These are phyloP conservation scores for Rauvolfia tetraphylla DNA, from an alignment of 257 asterid genomes.

Conservation along the genomic window DNA sequence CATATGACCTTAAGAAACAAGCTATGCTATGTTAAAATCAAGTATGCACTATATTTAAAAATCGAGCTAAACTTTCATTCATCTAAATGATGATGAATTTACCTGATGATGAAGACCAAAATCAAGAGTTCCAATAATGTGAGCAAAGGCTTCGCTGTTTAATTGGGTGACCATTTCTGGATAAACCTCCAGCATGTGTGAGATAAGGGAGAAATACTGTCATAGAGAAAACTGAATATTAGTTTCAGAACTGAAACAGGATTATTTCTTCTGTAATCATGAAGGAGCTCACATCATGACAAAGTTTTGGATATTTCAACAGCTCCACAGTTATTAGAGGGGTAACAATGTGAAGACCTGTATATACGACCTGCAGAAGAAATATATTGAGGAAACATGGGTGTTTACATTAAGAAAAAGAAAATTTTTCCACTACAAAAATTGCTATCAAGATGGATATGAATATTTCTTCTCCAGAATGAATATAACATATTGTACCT, in stretches of 20 bases:
- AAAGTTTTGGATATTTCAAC: slow-evolving; percentile 93
- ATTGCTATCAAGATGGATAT: background rate
- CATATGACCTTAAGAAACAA: background rate
- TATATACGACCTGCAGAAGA: slow-evolving; percentile 73
- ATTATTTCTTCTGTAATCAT: slow-evolving; percentile 3
- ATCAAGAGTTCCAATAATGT: slow-evolving; percentile 72
- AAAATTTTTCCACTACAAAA: background rate
- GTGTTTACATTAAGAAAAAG: background rate
- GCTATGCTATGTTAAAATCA: background rate
- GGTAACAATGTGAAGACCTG: slow-evolving; percentile 82
- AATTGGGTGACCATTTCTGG: slow-evolving; percentile 78
- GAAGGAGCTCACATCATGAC: slow-evolving; percentile 59
- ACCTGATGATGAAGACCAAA: slow-evolving; percentile 92
- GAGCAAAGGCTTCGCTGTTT: slow-evolving; percentile 61
- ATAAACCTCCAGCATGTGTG: slow-evolving; percentile 94
- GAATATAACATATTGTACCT: slow-evolving; percentile 41
- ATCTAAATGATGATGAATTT: slow-evolving; percentile 9
- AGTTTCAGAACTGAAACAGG: slow-evolving; percentile 20
- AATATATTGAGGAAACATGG: slow-evolving; percentile 7
- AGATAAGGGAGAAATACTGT: slow-evolving; percentile 84
- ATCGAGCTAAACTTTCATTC: background rate
- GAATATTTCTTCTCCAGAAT: slow-evolving; percentile 13
- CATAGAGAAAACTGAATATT: slow-evolving; percentile 26
- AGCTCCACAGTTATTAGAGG: slow-evolving; percentile 80
- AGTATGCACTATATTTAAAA: background rate